phyloP scores from a whole-genome alignment of 768 basidiomycete species.

The Strobilomyces confusus region DNA sequence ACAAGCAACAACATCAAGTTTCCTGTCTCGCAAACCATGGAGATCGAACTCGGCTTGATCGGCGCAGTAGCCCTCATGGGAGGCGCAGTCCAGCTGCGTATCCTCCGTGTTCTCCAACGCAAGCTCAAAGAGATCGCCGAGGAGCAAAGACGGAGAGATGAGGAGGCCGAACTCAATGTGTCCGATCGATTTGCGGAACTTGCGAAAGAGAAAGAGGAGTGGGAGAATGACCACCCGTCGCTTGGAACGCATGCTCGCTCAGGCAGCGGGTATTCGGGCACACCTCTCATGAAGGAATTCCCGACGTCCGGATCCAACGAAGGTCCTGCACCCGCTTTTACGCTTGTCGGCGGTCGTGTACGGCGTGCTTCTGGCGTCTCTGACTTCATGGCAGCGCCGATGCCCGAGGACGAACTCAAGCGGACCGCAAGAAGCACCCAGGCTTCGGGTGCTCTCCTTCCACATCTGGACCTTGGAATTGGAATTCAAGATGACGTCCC shows the following conservation, averaged over 20 bases:
- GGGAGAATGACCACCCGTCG: slow-evolving; percentile 83
- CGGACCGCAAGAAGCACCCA: slow-evolving; percentile 49
- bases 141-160: slow-evolving; percentile 68
- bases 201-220: slow-evolving; percentile 68
- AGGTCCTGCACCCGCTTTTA: slow-evolving; percentile 41
- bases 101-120: slow-evolving; percentile 73
- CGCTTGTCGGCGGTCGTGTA: slow-evolving; percentile 48
- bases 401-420: slow-evolving; percentile 58
- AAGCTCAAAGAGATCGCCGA: slow-evolving; percentile 77
- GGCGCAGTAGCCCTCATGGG: slow-evolving; percentile 83
- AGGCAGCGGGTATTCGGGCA: slow-evolving; percentile 59
- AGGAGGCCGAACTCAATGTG: slow-evolving; percentile 71
- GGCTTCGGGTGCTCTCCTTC: slow-evolving; percentile 50
- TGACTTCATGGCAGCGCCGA: slow-evolving; percentile 63
- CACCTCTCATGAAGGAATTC: slow-evolving; percentile 64
- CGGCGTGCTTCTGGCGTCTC: slow-evolving; percentile 67
- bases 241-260: slow-evolving; percentile 56
- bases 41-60: slow-evolving; percentile 88
- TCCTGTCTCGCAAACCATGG: slow-evolving; percentile 86
- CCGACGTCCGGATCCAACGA: slow-evolving; percentile 49
- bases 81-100: slow-evolving; percentile 83
- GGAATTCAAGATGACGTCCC: slow-evolving; percentile 77
- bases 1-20: slow-evolving; percentile 62
- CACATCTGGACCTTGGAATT: slow-evolving; percentile 68
- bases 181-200: slow-evolving; percentile 64